Conservation (phyloP, 768 basidiomycete species). For the Phaeolepiota aurea region DNA sequence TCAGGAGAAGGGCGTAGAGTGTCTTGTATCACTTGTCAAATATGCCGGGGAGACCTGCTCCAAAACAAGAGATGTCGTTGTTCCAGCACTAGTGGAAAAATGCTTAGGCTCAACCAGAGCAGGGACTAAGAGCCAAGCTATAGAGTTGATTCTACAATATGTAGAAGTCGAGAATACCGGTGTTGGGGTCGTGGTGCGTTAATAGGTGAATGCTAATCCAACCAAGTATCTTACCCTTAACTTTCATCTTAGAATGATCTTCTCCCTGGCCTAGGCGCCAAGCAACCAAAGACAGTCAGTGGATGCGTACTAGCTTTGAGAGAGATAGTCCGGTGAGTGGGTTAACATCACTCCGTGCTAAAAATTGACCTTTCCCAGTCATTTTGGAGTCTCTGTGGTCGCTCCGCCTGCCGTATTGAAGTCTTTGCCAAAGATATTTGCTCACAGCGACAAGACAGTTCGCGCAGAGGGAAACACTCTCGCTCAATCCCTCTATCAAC, state of each 20-base stretch:
- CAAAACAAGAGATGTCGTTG: constrained; percentile 69
- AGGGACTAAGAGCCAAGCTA: constrained; percentile 81
- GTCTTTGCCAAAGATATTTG: constrained; percentile 85
- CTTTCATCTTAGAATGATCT: constrained; percentile 64
- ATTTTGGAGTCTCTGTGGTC: constrained; percentile 71
- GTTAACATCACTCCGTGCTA: too few species aligned
- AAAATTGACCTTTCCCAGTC: constrained; percentile 45
- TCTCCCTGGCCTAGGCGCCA: constrained; percentile 77
- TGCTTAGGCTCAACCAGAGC: constrained; percentile 86
- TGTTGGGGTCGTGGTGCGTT: constrained; percentile 80
- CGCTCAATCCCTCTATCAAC: constrained; percentile 72
- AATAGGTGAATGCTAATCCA: constrained; percentile 9
- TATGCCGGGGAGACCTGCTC: constrained; percentile 86
- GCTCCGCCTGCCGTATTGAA: constrained; percentile 80
- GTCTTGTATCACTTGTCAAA: constrained; percentile 77
- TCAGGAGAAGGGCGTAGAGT: constrained; percentile 96
- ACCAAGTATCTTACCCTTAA: constrained; percentile 17
- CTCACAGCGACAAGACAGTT: constrained; percentile 91
- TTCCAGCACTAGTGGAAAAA: constrained; percentile 94
- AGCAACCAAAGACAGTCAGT: constrained; percentile 91
- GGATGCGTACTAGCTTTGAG: constrained; percentile 70
- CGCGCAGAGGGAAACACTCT: constrained; percentile 85
- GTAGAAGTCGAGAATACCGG: constrained; percentile 90
- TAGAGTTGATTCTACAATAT: constrained; percentile 83
- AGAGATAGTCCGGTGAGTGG: constrained; percentile 79